Evolutionary conservation across 192 early-diverging fungal species (phyloP).

Genomic region (Allomyces macrogynus): DNA sequence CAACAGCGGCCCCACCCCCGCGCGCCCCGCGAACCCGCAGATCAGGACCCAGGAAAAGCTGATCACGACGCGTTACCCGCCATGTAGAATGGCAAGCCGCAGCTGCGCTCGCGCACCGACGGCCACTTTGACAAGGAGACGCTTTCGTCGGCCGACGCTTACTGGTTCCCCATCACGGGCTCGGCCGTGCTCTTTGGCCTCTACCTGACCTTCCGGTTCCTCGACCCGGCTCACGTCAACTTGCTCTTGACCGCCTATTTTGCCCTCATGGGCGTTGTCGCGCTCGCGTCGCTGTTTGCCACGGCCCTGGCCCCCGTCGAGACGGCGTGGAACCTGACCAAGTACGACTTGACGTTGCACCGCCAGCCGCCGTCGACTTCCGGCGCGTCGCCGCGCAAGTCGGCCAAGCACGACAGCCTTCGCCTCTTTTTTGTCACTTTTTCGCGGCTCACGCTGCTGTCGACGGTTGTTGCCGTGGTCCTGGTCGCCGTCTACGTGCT

Average conservation of each 20-base stretch:
- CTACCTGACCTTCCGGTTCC: slow-evolving; percentile 69
- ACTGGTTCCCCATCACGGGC: slow-evolving; percentile 81
- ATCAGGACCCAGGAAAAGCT: slow-evolving; percentile 16
- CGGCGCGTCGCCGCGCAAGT: not conserved
- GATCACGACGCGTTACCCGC: too few relatives aligned
- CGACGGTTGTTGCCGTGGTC: slow-evolving; percentile 28
- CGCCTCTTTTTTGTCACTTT: slow-evolving; percentile 22
- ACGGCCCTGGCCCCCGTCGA: slow-evolving; percentile 17
- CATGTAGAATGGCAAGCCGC: slow-evolving; percentile 9
- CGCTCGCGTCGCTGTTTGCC: slow-evolving; percentile 36
- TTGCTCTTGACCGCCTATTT: slow-evolving; percentile 68
- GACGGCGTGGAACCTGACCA: slow-evolving; percentile 35
- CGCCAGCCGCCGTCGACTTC: not conserved
- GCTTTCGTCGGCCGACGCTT: slow-evolving; percentile 69
- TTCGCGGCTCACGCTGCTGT: slow-evolving; percentile 41
- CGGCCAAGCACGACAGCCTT: slow-evolving; percentile 9
- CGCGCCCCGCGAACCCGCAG: too few relatives aligned
- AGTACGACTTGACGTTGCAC: slow-evolving; percentile 48
- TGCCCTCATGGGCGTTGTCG: slow-evolving; percentile 57
- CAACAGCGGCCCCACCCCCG: slow-evolving; percentile 4
- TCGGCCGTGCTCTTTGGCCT: slow-evolving; percentile 58
- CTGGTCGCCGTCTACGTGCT: slow-evolving; percentile 53
- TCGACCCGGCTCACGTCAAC: slow-evolving; percentile 71
- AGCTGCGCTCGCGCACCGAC: slow-evolving; percentile 39
- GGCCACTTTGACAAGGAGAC: slow-evolving; percentile 53